Evolutionary conservation across 768 basidiomycete species (phyloP), one percentile per base, ranked within the genome.

Genomic region (Calocybe gangraenosa): DNA sequence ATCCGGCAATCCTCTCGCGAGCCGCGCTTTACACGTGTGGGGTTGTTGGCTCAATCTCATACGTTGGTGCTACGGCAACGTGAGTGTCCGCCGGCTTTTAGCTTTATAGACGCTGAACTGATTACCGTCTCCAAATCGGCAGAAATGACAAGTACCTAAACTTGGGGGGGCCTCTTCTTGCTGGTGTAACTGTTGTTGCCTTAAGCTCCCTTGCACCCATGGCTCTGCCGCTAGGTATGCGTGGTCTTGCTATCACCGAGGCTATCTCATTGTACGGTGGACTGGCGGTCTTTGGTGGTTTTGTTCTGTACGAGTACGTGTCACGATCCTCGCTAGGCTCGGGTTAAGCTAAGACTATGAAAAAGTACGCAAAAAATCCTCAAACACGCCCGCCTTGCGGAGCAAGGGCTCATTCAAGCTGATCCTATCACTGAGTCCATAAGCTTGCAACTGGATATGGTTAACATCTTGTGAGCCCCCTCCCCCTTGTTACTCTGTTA

Each of bases 21-120:
- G 92, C 92, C 7, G 92, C 89, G 4, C 68, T 95, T 2, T 95
- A 95, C 65, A 93, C 92, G 0, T 76, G 81, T 30, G 90, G 90
- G 20, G 79, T 89, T 2, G 87, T 92, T n/a, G 90, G 89, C 3
- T 79, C 87, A 2, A 76, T 94, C 20, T 84, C 84, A 10, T 95
- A 91, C 59, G 75, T 95, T 18, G 92, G 92, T 17, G 90, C 91
- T 3, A 95, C 92, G 25, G 92, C 92, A 19, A 82, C 68, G 84
- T 82, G 53, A 49, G 74, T 46, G 20, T 8, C 37, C 44, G 13
- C 20, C 13, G 14, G 18, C 18, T 1, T 17, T 17, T n/a, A 21
- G 40, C 7, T 17, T 46, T 3, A 3, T 17, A 42, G 36, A 34
- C 21, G 17, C 35, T 46, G 15, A 46, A 3, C 2, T 17, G 35